These are phyloP conservation scores for Nicotiana paniculata DNA, from an alignment of 257 asterid species.

Conservation along the genomic window DNA sequence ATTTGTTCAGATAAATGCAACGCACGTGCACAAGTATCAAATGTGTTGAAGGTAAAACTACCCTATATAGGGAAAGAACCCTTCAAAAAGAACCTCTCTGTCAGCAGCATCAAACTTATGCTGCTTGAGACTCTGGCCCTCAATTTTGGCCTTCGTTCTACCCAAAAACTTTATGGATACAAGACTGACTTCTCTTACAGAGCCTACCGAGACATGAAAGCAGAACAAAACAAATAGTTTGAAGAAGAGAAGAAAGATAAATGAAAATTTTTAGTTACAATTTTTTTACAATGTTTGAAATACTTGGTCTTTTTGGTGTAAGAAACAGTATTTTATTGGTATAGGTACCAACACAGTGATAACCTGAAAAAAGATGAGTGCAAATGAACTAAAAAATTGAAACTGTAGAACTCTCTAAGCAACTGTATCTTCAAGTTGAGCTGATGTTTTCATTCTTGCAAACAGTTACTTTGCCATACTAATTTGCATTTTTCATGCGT, in stretches of 20 bases:
- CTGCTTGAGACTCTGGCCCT: background rate
- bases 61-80: background rate
- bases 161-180: background rate
- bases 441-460: background rate
- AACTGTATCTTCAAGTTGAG: background rate
- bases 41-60: background rate
- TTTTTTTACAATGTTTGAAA: background rate
- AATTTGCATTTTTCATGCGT: background rate
- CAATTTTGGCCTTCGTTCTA: background rate
- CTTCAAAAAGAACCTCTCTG: background rate
- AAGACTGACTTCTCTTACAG: background rate
- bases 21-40: background rate
- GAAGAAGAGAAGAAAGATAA: background rate
- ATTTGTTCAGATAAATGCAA: background rate
- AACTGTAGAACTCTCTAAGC: background rate
- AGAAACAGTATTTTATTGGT: background rate
- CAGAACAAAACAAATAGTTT: background rate
- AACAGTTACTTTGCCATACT: background rate
- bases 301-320: background rate
- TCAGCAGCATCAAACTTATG: background rate
- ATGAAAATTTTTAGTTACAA: background rate
- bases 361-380: background rate
- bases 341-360: background rate
- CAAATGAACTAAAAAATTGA: background rate
- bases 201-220: background rate